Base-by-base conservation (phyloP, 108 stramenopile genomes). In the Skeletonema menzelii region DNA sequence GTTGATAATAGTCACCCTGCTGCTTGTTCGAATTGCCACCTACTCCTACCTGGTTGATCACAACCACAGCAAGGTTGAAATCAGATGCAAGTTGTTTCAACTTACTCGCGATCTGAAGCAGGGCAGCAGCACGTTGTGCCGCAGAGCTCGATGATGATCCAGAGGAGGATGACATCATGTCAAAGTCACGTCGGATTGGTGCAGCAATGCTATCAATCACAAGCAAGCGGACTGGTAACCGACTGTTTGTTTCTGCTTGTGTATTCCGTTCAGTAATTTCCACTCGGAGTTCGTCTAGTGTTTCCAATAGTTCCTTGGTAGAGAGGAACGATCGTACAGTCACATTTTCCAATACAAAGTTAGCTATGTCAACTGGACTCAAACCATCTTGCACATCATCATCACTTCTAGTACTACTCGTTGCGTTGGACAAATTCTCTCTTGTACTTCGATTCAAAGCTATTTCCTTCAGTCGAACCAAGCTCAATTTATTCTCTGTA, bases 151-250 rank as follows among this genome's bases (percentile, higher is more conserved):
- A 24, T 24, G 49, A 24, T 24, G 49, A 53, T n/a, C 20, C 19
- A 34, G 67, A 49, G 17, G 80, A 49, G 0, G 78, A 79, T 24
- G 69, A 59, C 22, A 67, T 49, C 24, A 63, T 70, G 7, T 79
- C 85, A 78, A 87, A 91, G 20, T 94, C 93, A 42, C 87, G 80
- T 40, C 77, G 75, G 28, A 84, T 64, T 0, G 94, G 94, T 12
- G 91, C 90, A n/a, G 94, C 91, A 63, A 95, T 95, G 73, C 94
- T 95, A 61, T 95, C 94, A 34, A 95, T 65, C 19, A 95, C 77
- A 56, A 92, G 17, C 57, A 92, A 56, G 11, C 88, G 82, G 38
- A 88, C 87, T n/a, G 87, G 88, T 57, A 76, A 75, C 20, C 83
- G 70, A n/a, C 40, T 42, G 0, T 42, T 3, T 42, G 40, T 32